These are phyloP conservation scores for Torulaspora globosa DNA, from an alignment of 1,139 yeast species.

Conservation along the genomic window DNA sequence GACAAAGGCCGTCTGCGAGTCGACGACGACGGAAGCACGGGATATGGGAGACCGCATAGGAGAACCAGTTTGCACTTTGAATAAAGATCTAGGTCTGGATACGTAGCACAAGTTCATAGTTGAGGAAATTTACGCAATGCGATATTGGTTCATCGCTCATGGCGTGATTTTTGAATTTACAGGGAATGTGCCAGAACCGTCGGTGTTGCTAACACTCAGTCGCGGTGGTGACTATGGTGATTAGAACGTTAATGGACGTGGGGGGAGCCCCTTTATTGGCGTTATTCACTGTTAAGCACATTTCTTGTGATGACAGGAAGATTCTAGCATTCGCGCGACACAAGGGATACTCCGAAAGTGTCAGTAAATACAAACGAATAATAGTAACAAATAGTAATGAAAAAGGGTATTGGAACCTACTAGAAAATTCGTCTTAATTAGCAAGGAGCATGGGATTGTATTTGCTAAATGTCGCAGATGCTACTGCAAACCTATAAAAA, in stretches of 20 bases:
- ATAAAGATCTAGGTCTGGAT: slow-evolving; percentile 1
- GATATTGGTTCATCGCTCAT: background rate
- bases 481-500: slow-evolving; percentile 2
- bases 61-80: slow-evolving; percentile 14
- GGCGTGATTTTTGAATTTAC: slow-evolving; percentile 1
- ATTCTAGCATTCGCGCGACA: slow-evolving; percentile 7
- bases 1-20: slow-evolving; percentile 2
- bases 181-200: background rate
- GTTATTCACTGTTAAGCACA: background rate
- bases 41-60: background rate
- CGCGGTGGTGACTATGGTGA: background rate
- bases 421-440: background rate
- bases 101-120: background rate
- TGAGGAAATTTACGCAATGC: slow-evolving; percentile 7
- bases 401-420: slow-evolving; percentile 1
- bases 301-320: slow-evolving; percentile 4
- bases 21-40: background rate
- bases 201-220: background rate
- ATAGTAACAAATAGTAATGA: background rate
- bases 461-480: background rate
- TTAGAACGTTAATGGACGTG: background rate
- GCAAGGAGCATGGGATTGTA: background rate
- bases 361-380: slow-evolving; percentile 8
- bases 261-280: background rate
- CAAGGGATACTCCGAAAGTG: slow-evolving; percentile 6